Evolutionary conservation across 352 stramenopile genomes (phyloP).

Genomic region (Phytophthora rubi): DNA sequence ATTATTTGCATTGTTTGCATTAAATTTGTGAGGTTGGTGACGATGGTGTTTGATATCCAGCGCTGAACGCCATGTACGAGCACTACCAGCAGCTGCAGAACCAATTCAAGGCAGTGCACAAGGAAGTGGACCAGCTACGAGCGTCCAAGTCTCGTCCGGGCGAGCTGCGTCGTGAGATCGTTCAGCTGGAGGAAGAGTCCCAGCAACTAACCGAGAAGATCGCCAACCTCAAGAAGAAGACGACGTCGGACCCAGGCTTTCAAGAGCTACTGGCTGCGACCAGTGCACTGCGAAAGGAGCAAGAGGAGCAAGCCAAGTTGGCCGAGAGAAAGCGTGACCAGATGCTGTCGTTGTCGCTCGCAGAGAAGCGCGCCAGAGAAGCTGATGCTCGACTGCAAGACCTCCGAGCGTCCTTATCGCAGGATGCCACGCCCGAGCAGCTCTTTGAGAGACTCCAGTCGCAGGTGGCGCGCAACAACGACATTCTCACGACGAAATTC

Average conservation of each 20-base stretch:
- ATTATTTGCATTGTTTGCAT: not conserved
- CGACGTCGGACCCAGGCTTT: slow-evolving; percentile 67
- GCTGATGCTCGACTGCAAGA: slow-evolving; percentile 75
- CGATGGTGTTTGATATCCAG: slow-evolving; percentile 21
- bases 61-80: slow-evolving; percentile 83
- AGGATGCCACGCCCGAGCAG: slow-evolving; percentile 85
- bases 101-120: slow-evolving; percentile 93
- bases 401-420: slow-evolving; percentile 69
- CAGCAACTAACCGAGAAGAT: slow-evolving; percentile 93
- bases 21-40: not conserved
- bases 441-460: slow-evolving; percentile 85
- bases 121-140: slow-evolving; percentile 88
- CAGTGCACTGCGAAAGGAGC: slow-evolving; percentile 91
- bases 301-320: slow-evolving; percentile 95
- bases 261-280: slow-evolving; percentile 92
- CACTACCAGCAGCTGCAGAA: slow-evolving; percentile 94
- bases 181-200: slow-evolving; percentile 92
- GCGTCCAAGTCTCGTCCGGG: slow-evolving; percentile 77
- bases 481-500: slow-evolving; percentile 75
- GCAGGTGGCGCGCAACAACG: slow-evolving; percentile 82
- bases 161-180: slow-evolving; percentile 91
- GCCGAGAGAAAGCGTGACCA: slow-evolving; percentile 91
- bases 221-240: slow-evolving; percentile 88
- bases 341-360: slow-evolving; percentile 81
- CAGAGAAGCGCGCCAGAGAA: slow-evolving; percentile 84